Conservation (phyloP, 1,284 basidiomycete species). For the Austroboletus novae-zelandiae region DNA sequence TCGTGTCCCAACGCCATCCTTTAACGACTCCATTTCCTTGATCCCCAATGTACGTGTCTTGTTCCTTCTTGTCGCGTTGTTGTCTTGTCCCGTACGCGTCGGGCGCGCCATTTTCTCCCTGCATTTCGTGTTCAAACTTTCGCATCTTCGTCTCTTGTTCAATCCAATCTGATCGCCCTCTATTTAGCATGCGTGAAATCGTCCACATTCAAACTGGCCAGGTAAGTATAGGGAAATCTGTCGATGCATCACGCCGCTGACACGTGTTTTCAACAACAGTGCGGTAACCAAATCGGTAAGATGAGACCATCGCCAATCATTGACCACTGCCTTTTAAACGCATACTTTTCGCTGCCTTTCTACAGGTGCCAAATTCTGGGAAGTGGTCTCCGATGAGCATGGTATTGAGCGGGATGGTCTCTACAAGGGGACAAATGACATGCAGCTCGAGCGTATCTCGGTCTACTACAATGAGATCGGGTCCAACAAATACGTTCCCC, state of each 20-base stretch:
- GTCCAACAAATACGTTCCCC: constrained; percentile 93
- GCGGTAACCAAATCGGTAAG: constrained; percentile 96
- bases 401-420: constrained; percentile 90
- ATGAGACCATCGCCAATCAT: constrained; percentile 17
- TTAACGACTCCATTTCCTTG: constrained; percentile 28
- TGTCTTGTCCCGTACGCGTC: constrained; percentile 21
- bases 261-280: constrained; percentile 48
- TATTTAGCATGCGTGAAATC: constrained; percentile 89
- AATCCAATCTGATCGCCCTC: constrained; percentile 31
- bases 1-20: constrained; percentile 34
- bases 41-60: constrained; percentile 30
- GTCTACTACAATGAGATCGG: constrained; percentile 95
- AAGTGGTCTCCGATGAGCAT: constrained; percentile 96
- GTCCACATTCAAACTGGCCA: constrained; percentile 96
- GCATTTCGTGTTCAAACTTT: constrained; percentile 45
- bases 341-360: constrained; percentile 9
- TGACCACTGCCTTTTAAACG: constrained; percentile 1
- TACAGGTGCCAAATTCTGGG: constrained; percentile 97
- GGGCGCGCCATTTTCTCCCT: constrained; percentile 26
- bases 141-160: constrained; percentile 13
- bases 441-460: constrained; percentile 96
- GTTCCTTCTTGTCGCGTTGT: constrained; percentile 13
- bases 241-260: constrained; percentile 4
- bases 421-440: constrained; percentile 92
- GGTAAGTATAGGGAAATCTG: constrained; percentile 44